These are phyloP conservation scores for Xerocomus brunneocitrinus DNA, from an alignment of 768 basidiomycete species.

Conservation along the genomic window DNA sequence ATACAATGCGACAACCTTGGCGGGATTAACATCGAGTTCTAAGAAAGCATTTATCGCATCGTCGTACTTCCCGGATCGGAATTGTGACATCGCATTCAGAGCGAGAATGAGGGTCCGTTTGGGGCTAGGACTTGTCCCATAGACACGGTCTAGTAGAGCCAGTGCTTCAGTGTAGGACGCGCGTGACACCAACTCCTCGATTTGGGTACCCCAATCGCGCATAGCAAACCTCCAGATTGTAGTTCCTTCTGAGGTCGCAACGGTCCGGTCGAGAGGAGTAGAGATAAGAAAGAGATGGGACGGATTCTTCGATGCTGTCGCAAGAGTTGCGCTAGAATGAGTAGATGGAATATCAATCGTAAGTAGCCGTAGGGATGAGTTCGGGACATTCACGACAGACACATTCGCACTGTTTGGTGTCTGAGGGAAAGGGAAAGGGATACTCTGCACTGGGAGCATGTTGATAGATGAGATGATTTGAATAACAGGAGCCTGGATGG, in stretches of 20 bases:
- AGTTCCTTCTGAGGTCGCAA: slow-evolving; percentile 65
- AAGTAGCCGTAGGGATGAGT: slow-evolving; percentile 61
- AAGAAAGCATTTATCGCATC: slow-evolving; percentile 84
- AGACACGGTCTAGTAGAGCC: slow-evolving; percentile 57
- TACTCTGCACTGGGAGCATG: slow-evolving; percentile 52
- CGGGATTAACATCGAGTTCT: slow-evolving; percentile 86
- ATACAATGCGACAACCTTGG: slow-evolving; percentile 88
- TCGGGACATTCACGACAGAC: slow-evolving; percentile 21
- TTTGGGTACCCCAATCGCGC: slow-evolving; percentile 72
- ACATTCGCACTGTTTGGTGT: slow-evolving; percentile 7
- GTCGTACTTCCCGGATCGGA: slow-evolving; percentile 64
- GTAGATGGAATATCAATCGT: slow-evolving; percentile 38
- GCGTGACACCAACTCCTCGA: slow-evolving; percentile 73
- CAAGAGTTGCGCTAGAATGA: slow-evolving; percentile 35
- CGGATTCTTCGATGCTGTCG: not conserved
- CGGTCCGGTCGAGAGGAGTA: slow-evolving; percentile 68
- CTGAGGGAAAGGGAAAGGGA: slow-evolving; percentile 59
- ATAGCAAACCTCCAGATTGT: slow-evolving; percentile 73
- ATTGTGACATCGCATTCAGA: slow-evolving; percentile 76
- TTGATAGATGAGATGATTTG: slow-evolving; percentile 73
- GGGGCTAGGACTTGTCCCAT: slow-evolving; percentile 7
- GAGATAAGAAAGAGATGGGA: slow-evolving; percentile 59
- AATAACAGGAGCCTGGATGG: slow-evolving; percentile 54
- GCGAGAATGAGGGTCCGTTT: slow-evolving; percentile 58
- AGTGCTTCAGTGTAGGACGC: slow-evolving; percentile 76